A percentile compares a stretch with the other conserved stretches of the same genome.
These are phyloP conservation scores for Linderina pennispora DNA, from an alignment of 192 early-diverging fungal genomes.

Conservation along the genomic window DNA sequence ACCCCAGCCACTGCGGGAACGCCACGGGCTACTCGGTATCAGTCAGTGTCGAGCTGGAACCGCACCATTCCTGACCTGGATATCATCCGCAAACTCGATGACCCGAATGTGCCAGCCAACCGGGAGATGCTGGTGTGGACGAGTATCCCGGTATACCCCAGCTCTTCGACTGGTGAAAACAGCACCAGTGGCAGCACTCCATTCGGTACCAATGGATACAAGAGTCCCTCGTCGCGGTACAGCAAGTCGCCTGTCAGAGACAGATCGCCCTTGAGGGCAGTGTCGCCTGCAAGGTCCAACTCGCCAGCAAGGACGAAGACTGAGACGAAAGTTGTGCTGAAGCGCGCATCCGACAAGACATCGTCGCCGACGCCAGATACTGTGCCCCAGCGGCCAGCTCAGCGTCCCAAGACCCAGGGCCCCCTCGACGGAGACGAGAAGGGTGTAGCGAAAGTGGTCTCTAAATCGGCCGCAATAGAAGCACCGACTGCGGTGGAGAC, in stretches of 20 bases:
- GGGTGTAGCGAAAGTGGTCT: not conserved
- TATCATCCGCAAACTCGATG: slow-evolving; percentile 10
- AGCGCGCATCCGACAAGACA: too few species aligned
- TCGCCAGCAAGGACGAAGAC: slow-evolving; percentile 13
- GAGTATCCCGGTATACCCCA: slow-evolving; percentile 4
- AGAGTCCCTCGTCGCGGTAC: not conserved
- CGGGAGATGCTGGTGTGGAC: slow-evolving; percentile 20
- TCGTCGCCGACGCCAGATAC: slow-evolving; percentile 5
- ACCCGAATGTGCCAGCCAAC: not conserved
- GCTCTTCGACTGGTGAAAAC: not conserved
- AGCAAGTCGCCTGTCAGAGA: not conserved
- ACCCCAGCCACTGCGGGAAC: slow-evolving; percentile 1
- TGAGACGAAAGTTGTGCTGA: slow-evolving; percentile 11
- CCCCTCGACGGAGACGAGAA: not conserved
- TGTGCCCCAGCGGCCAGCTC: slow-evolving; percentile 5
- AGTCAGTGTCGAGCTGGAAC: slow-evolving; percentile 11
- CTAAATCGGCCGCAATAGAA: not conserved
- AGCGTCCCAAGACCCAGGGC: slow-evolving; percentile 9
- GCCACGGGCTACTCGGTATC: slow-evolving; percentile 3
- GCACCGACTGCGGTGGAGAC: not conserved
- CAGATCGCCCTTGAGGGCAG: not conserved
- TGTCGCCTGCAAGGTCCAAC: not conserved
- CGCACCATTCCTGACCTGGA: slow-evolving; percentile 11
- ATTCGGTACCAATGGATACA: not conserved
- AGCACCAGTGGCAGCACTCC: not conserved